These are phyloP conservation scores for Xylaria arbuscula DNA, from an alignment of 2,329 filamentous ascomycete genomes.

Conservation along the genomic window DNA sequence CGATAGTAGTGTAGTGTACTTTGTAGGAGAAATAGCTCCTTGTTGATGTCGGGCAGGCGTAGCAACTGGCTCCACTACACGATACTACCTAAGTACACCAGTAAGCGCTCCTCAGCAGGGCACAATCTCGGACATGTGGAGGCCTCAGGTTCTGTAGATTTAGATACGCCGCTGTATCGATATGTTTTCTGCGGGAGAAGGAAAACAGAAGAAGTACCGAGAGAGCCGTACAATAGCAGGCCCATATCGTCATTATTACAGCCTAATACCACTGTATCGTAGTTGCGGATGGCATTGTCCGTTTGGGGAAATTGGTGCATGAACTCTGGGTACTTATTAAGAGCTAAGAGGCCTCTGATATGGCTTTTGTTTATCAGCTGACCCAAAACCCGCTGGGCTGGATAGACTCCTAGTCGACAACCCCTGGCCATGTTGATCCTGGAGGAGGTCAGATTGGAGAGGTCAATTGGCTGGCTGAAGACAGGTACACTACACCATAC, in stretches of 20 bases:
- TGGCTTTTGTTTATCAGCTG: conserved; percentile 34
- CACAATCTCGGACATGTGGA: conserved; percentile 30
- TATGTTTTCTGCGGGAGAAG: not conserved
- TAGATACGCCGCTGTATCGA: conserved; percentile 6
- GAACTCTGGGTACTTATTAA: conserved; percentile 8
- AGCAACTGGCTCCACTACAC: conserved; percentile 11
- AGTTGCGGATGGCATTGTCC: conserved; percentile 3
- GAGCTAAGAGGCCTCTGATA: conserved; percentile 17
- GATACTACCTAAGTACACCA: conserved; percentile 5
- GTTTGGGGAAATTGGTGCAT: conserved; percentile 23
- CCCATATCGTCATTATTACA: conserved; percentile 4
- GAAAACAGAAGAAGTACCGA: not conserved
- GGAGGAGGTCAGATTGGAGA: conserved; percentile 22
- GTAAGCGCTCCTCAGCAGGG: conserved; percentile 29
- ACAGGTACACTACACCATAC: conserved; percentile 16
- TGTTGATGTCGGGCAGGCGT: conserved; percentile 2
- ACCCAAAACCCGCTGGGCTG: conserved; percentile 32
- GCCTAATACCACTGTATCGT: conserved; percentile 5
- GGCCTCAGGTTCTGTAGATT: conserved; percentile 14
- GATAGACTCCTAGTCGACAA: conserved; percentile 21
- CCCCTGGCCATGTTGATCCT: conserved; percentile 9
- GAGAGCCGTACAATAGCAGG: not conserved
- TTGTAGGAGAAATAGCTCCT: not conserved
- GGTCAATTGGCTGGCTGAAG: conserved; percentile 26
- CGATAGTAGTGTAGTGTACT: not conserved